Evolutionary conservation across 306 rosid species (phyloP), one percentile per base, ranked within the genome.

Genomic region (Macrotyloma uniflorum): DNA sequence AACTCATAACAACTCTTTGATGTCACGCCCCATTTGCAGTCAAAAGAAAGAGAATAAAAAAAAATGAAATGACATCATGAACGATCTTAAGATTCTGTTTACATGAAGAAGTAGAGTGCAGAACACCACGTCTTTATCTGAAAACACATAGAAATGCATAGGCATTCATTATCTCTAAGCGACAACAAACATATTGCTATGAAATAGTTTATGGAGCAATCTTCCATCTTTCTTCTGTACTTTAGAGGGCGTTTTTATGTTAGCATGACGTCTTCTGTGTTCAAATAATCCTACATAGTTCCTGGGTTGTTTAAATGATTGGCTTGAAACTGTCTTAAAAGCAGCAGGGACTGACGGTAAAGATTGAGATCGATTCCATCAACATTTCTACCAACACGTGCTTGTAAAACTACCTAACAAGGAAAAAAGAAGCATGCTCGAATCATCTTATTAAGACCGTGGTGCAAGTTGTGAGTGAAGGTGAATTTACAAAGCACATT

Each of bases 291-390:
- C 62, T 67, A 73, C 72, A 7, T 22, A 68, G 86, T 82, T 57
- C 83, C 65, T 40, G 85, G 70, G 54, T 84, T 74, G 55, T 79
- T 86, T 65, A 81, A 53, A 83, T 84, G 93, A 80, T 86, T 74
- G 51, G 90, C 91, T 78, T 90, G 93, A 84, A 93, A 95, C 55
- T 88, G 91, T 71, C 87, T 88, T 30, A 91, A 65, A 33, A 91
- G 89, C 83, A 67, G 93, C 80, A 93, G 38, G 40, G 98, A 86
- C 57, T 90, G 98, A 82, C 90, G 86, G 75, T 91, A 93, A 51
- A 95, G 94, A 82, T 85, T 81, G 80, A 96, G 91, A 86, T 93
- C 97, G 23, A 96, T 93, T 67, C 98, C 98, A n/a, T 93, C 91
- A 20, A 96, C 93, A 4, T 88, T 96, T 86, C 99, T 82, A 23